These are phyloP conservation scores for Raffaelea albimanens DNA, from an alignment of 2,329 filamentous ascomycete genomes.

Conservation along the genomic window DNA sequence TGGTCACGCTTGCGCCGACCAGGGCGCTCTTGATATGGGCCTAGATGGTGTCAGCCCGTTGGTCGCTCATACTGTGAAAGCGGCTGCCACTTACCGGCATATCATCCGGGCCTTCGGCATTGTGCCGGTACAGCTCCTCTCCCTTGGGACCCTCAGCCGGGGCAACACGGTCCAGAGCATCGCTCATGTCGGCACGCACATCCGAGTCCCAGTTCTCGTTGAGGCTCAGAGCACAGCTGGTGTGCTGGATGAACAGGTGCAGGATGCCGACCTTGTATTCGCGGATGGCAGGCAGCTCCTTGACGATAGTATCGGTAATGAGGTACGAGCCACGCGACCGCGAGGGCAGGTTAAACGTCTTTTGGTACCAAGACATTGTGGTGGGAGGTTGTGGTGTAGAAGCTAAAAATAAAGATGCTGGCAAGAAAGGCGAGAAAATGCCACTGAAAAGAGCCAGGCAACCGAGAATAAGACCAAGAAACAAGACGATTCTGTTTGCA, in stretches of 20 bases:
- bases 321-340: conserved; percentile 79
- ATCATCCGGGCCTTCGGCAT: conserved; percentile 78
- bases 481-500: no score
- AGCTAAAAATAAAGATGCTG: no score
- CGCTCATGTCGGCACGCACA: conserved; percentile 88
- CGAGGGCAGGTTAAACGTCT: conserved; percentile 69
- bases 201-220: conserved; percentile 88
- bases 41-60: conserved; percentile 24
- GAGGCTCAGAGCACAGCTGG: conserved; percentile 76
- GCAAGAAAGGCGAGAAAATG: no score
- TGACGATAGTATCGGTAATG: conserved; percentile 66
- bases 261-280: conserved; percentile 79
- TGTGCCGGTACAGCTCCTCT: conserved; percentile 71
- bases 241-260: conserved; percentile 92
- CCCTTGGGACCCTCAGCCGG: conserved; percentile 66
- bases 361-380: conserved; percentile 72
- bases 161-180: conserved; percentile 83
- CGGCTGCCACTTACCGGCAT: conserved; percentile 61
- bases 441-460: no score
- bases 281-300: conserved; percentile 67
- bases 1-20: conserved; percentile 78
- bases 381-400: conserved; percentile 1
- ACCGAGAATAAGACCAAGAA: no score
- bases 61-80: background rate
- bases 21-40: conserved; percentile 90